Evolutionary conservation across 2,329 filamentous ascomycete genomes (phyloP).

Genomic region (Ceratocystis cacaofunesta): DNA sequence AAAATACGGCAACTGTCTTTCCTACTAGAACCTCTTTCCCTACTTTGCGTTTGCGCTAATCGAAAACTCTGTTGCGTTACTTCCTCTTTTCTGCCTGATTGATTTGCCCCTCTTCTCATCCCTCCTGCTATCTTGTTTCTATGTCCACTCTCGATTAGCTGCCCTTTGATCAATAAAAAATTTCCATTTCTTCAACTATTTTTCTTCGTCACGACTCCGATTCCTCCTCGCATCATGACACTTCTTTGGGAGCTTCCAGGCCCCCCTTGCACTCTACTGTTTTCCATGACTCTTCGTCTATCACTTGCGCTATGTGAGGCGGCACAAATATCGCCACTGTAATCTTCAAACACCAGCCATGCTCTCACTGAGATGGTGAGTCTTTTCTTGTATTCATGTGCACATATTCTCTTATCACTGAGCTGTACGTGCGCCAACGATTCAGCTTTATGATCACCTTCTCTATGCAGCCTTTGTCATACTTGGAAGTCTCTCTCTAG

Average conservation of each 20-base stretch:
- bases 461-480: not conserved
- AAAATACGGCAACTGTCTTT: not conserved
- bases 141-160: not conserved
- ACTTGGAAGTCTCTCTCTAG: not conserved
- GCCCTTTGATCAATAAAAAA: not conserved
- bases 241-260: not conserved
- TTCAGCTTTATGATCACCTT: not conserved
- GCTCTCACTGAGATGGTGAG: too few relatives aligned
- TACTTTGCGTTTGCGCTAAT: not conserved
- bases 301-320: not conserved
- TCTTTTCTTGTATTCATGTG: not conserved
- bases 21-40: not conserved
- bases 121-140: not conserved
- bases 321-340: not conserved
- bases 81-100: not conserved
- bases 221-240: slow-evolving; percentile 3
- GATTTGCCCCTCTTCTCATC: not conserved
- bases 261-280: not conserved
- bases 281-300: not conserved
- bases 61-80: not conserved
- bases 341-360: not conserved
- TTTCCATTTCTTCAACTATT: not conserved
- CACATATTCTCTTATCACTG: not conserved
- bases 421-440: not conserved
- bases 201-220: not conserved